Base-by-base conservation (phyloP, 495 filamentous ascomycete species). In the Neurospora tetraspora region DNA sequence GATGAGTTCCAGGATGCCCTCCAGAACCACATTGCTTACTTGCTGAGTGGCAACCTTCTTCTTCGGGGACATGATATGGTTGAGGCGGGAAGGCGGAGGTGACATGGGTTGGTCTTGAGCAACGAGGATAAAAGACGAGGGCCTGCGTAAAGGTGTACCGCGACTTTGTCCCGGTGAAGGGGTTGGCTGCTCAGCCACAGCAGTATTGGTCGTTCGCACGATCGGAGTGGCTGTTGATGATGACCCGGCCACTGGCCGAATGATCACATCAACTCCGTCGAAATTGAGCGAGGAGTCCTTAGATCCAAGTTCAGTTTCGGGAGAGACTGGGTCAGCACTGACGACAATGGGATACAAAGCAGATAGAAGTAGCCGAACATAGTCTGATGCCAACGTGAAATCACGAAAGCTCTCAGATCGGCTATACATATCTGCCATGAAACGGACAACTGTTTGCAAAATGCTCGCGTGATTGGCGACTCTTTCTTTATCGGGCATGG, bases 51-150 rank as follows among this genome's bases (percentile, higher is more conserved):
- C 81, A 69, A 82, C 75, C 72, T 77, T 85, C 78, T 86, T 84
- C 82, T 87, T 85, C 1, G 90, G 86, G 23, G 86, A 87, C 73
- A 90, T 83, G 42, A 85, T 84, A 76, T 91, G 82, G 74, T 85
- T 90, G 71, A 96, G 82, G 23, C 88, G 89, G 12, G 88, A 86
- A 27, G 88, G 85, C 8, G 88, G 88, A 4, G 89, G 85, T 12
- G 79, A 78, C 70, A 87, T 81, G 37, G 86, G 81, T 3, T 85
- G 80, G 69, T 87, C 86, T 69, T 94, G 89, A 14, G 92, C 92
- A 23, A 98, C 86, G 20, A 99, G 83, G 39, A 98, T 90, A 76
- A 98, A 98, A 7, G 94, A 96, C 10, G 96, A 98, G 3, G 91
- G 90, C 72, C 93, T 89, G 39, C 89, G 89, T 27, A 90, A 86